Conservation (phyloP, 2,329 filamentous ascomycete genomes). For the Penicillium sp. region DNA sequence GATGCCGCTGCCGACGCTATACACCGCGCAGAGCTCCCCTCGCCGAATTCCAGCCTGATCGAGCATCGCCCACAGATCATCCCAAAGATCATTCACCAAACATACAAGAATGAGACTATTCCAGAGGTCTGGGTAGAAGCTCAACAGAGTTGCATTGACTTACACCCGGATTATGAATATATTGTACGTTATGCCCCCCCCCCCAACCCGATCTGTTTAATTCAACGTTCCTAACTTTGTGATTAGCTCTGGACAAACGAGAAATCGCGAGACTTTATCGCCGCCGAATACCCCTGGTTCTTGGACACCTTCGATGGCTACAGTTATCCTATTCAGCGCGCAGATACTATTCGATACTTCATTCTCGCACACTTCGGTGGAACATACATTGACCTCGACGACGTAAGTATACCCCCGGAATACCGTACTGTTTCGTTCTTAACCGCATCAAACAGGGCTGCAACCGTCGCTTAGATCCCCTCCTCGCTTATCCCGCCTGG, state of each 20-base stretch:
- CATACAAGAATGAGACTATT: conserved; percentile 68
- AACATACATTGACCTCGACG: conserved; percentile 77
- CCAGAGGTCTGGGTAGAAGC: conserved; percentile 64
- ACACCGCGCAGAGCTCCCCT: conserved; percentile 62
- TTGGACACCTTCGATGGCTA: conserved; percentile 72
- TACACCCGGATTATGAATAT: conserved; percentile 72
- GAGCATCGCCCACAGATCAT: conserved; percentile 61
- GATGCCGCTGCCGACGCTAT: conserved; percentile 67
- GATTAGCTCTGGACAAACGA: conserved; percentile 72
- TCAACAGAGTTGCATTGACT: conserved; percentile 64
- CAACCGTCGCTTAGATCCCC: conserved; percentile 64
- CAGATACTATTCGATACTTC: conserved; percentile 78
- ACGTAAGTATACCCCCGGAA: conserved; percentile 44
- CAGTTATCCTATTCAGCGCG: conserved; percentile 71
- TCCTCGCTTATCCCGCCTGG: conserved; percentile 68
- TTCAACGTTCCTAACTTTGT: conserved; percentile 18
- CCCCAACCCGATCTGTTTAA: background rate
- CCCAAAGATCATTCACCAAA: conserved; percentile 76
- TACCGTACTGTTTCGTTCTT: background rate
- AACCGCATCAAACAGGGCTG: conserved; percentile 55
- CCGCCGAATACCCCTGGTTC: conserved; percentile 73
- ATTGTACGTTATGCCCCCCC: conserved; percentile 55
- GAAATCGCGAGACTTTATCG: conserved; percentile 68
- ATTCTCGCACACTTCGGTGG: conserved; percentile 73
- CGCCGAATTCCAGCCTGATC: conserved; percentile 60